Percentiles rank a stretch among this genome's conserved stretches.
These are phyloP conservation scores for Trichophyton mentagrophytes DNA, from an alignment of 2,329 filamentous ascomycete species.

Conservation along the genomic window DNA sequence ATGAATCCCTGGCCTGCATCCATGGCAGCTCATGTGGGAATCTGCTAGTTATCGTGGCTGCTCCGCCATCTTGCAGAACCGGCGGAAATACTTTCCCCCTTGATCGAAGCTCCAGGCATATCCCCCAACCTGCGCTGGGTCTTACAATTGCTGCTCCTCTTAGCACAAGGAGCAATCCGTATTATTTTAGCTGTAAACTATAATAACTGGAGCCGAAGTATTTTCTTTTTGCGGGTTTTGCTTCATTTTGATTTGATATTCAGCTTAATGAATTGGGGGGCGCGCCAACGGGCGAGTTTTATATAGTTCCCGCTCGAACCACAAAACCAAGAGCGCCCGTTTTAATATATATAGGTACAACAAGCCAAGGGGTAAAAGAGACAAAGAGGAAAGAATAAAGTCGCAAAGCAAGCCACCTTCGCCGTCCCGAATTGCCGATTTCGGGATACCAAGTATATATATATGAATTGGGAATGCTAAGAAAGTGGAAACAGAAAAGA, in stretches of 20 bases:
- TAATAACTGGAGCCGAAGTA: not conserved
- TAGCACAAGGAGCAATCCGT: not conserved
- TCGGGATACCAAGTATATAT: not conserved
- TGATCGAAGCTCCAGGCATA: not conserved
- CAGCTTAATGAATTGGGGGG: not conserved
- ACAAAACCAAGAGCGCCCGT: not conserved
- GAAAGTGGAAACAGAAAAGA: not conserved
- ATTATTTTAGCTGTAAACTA: not conserved
- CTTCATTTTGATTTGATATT: not conserved
- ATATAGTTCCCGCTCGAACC: not conserved
- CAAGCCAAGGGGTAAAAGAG: not conserved
- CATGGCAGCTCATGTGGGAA: not conserved
- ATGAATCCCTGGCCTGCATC: not conserved
- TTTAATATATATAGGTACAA: not conserved
- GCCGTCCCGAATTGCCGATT: not conserved
- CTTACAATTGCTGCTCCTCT: not conserved
- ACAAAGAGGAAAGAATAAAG: not conserved
- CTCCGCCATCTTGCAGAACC: not conserved
- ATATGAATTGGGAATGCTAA: not conserved
- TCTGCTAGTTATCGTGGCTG: not conserved
- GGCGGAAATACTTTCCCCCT: conserved; percentile 2
- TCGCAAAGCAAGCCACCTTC: not conserved
- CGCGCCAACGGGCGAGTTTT: not conserved
- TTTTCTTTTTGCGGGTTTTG: too few relatives aligned
- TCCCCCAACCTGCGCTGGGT: not conserved